Evolutionary conservation across 2,329 filamentous ascomycete genomes (phyloP), one percentile per base, ranked within the genome.

Genomic region (Paradendryphiella salina): DNA sequence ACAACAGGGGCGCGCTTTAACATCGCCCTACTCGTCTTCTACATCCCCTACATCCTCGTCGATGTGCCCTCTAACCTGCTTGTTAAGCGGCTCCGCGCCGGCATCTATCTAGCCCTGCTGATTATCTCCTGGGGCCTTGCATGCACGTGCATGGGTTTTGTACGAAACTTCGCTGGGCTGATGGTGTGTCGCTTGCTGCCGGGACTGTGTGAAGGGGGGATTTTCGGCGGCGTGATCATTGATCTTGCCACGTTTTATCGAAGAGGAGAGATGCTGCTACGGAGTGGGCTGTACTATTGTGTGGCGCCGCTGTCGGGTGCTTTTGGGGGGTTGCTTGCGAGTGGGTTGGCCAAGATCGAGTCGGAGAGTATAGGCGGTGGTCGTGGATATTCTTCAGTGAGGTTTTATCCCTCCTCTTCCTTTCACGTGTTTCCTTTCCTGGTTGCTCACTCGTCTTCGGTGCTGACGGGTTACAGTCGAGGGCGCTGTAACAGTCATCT

Each of bases 191-290:
- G 76, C 0, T 58, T 76, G 48, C 65, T 78, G 38, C 63, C 78
- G 2, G 76, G 76, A 2, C 52, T 76, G 10, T 73, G 70, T 36
- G 75, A 78, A 57, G 75, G 73, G 4, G 74, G 74, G 3, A 65
- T 76, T 31, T 63, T 74, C 3, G 72, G 71, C 4, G 74, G 73
- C 6, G 74, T 76, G 47, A 71, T 76, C 17, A 61, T 76, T 1
- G 76, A 76, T 35, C 64, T 77, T 3, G 68, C 69, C 11, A 76
- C 76, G 69, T 77, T 75, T 50, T 76, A 76, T 52, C 60, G 66
- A 5, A 59, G 75, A 6, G 72, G 75, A 50, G 63, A 76, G 41
- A 62, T 77, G 38, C 63, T 77, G 54, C 70, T 75, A 38, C 59
- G 76, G 1, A 70, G 75, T 26, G 73, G 73, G 2, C 45, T 72